Evolutionary conservation across 306 rosid genomes (phyloP).

Genomic region (Lathyrus tuberosus): DNA sequence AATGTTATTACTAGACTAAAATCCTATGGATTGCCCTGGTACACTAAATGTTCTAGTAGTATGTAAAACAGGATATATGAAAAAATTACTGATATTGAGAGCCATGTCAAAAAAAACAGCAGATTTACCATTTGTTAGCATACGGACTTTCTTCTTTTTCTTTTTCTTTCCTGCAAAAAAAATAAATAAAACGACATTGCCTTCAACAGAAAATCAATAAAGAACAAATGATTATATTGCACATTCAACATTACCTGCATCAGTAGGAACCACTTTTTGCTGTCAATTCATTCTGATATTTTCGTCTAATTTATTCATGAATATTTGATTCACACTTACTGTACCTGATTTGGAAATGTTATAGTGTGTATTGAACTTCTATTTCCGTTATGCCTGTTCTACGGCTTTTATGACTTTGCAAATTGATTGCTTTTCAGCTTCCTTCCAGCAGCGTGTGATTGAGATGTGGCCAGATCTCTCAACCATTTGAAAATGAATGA

Average conservation of each 20-base stretch:
- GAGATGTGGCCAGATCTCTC: too few species aligned
- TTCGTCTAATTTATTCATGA: too few species aligned
- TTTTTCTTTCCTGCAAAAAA: conserved; percentile 79
- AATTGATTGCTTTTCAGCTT: too few species aligned
- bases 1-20: conserved; percentile 11
- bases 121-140: conserved; percentile 69
- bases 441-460: too few species aligned
- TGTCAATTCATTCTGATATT: too few species aligned
- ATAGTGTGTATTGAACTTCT: too few species aligned
- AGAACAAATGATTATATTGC: background rate
- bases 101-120: background rate
- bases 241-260: conserved; percentile 72
- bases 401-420: too few species aligned
- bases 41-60: conserved; percentile 22
- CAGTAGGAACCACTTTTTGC: conserved; percentile 73
- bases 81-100: background rate
- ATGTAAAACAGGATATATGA: background rate
- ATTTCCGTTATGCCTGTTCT: too few species aligned
- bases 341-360: too few species aligned
- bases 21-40: conserved; percentile 1
- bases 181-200: conserved; percentile 30
- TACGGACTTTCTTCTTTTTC: conserved; percentile 88
- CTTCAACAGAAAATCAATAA: conserved; percentile 20
- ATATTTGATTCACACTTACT: too few species aligned
- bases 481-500: too few species aligned